Conservation (phyloP, 306 rosid genomes). For the Hippophae gyantsensis region DNA sequence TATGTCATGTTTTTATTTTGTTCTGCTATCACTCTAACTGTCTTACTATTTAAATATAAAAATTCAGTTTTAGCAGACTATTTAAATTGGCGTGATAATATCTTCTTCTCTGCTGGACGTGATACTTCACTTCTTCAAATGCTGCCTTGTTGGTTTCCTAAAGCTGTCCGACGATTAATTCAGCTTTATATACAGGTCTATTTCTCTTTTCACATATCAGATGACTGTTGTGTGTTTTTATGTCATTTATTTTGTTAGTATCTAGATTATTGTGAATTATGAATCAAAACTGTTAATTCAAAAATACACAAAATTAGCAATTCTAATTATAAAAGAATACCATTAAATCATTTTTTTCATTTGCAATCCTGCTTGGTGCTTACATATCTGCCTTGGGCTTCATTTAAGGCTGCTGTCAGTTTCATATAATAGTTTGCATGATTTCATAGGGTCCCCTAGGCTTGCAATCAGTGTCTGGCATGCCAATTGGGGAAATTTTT, state of each 20-base stretch:
- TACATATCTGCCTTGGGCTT: background rate
- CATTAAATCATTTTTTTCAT: no score
- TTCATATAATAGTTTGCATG: constrained; percentile 26
- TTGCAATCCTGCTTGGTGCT: background rate
- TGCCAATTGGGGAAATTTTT: constrained; percentile 54
- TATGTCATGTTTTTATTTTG: constrained; percentile 1
- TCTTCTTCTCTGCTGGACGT: constrained; percentile 72
- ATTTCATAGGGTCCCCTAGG: constrained; percentile 88
- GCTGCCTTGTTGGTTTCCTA: constrained; percentile 97
- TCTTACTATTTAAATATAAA: constrained; percentile 13
- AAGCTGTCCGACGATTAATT: constrained; percentile 69
- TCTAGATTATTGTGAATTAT: background rate
- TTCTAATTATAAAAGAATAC: no score
- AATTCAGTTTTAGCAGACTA: constrained; percentile 64
- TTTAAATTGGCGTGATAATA: constrained; percentile 73
- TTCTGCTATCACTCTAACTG: constrained; percentile 3
- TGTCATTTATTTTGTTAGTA: background rate
- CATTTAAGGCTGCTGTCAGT: constrained; percentile 3
- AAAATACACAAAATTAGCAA: no score
- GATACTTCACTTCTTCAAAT: constrained; percentile 90
- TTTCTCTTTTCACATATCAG: constrained; percentile 19
- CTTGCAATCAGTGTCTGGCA: constrained; percentile 66
- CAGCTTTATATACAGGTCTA: constrained; percentile 85
- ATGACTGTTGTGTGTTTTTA: background rate
- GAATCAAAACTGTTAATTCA: background rate